Conservation (phyloP, 805 yeast species). For the Starmerella lactis-condensi region DNA sequence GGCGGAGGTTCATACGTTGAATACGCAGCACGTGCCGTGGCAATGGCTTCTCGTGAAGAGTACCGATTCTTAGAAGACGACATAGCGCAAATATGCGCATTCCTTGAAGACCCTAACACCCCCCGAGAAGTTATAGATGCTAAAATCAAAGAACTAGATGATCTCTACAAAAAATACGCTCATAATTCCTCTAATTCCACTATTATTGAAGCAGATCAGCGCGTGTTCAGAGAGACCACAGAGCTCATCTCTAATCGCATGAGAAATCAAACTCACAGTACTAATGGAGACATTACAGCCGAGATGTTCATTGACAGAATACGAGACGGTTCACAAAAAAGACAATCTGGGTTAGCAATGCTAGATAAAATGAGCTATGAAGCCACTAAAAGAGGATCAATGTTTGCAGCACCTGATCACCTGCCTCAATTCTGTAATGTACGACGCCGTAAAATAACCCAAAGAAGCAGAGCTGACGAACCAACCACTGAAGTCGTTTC, state of each 20-base stretch:
- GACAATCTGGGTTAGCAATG: no score
- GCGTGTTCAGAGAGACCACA: slow-evolving; percentile 3
- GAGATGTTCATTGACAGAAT: slow-evolving; percentile 1
- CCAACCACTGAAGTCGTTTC: background rate
- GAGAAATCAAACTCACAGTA: slow-evolving; percentile 4
- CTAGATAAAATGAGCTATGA: no score
- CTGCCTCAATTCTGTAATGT: background rate
- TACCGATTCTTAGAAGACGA: slow-evolving; percentile 2
- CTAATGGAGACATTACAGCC: slow-evolving; percentile 3
- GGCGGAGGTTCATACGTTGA: no score
- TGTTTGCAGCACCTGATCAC: no score
- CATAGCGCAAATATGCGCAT: background rate
- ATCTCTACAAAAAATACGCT: slow-evolving; percentile 2
- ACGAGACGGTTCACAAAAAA: background rate
- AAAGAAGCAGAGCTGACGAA: background rate
- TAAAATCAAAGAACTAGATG: slow-evolving; percentile 3
- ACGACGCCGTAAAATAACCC: background rate
- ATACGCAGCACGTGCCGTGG: background rate
- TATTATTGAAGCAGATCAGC: slow-evolving; percentile 8
- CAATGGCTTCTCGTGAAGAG: slow-evolving; percentile 4
- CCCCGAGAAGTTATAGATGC: slow-evolving; percentile 1
- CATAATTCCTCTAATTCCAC: slow-evolving; percentile 1
- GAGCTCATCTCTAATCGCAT: slow-evolving; percentile 2
- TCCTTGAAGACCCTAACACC: slow-evolving; percentile 1
- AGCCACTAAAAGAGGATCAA: no score